A percentile compares a stretch with the other conserved stretches of the same genome.
Conservation (phyloP, 176 grass and related monocot species). For the Zoysia japonica region DNA sequence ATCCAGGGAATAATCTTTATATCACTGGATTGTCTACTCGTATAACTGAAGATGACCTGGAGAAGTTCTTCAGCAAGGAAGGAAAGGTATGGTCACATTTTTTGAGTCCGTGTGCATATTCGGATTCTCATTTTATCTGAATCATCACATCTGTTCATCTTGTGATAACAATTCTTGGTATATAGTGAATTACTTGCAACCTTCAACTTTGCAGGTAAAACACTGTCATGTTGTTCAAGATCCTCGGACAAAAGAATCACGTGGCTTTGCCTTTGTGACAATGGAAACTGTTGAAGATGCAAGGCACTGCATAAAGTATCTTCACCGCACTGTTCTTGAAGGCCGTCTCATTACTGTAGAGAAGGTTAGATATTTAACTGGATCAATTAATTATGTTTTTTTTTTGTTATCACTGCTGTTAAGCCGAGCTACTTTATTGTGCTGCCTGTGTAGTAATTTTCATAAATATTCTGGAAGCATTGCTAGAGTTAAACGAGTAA, state of each 20-base stretch:
- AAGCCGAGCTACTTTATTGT: conserved; percentile 23
- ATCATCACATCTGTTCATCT: conserved; percentile 1
- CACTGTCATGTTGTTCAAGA: conserved; percentile 83
- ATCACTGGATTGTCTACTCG: conserved; percentile 95
- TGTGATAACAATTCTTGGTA: conserved; percentile 14
- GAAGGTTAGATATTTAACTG: conserved; percentile 50
- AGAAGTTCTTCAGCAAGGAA: conserved; percentile 90
- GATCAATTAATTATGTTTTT: conserved; percentile 1
- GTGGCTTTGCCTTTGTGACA: conserved; percentile 92
- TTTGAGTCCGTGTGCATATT: neutral
- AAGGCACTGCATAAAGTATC: conserved; percentile 74
- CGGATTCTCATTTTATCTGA: neutral
- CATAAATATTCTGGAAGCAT: neutral
- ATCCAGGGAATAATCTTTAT: conserved; percentile 96
- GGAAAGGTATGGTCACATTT: conserved; percentile 60
- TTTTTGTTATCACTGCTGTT: conserved; percentile 10
- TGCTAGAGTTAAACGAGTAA: conserved; percentile 37
- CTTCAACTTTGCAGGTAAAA: conserved; percentile 56
- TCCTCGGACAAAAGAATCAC: conserved; percentile 86
- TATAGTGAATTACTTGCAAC: conserved; percentile 15
- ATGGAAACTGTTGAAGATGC: conserved; percentile 87
- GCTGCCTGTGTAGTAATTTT: conserved; percentile 21
- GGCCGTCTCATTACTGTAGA: conserved; percentile 83
- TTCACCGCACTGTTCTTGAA: conserved; percentile 84
- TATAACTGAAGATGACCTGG: conserved; percentile 60